Evolutionary conservation across 495 filamentous ascomycete species (phyloP).

Genomic region (Xylaria telfairii): DNA sequence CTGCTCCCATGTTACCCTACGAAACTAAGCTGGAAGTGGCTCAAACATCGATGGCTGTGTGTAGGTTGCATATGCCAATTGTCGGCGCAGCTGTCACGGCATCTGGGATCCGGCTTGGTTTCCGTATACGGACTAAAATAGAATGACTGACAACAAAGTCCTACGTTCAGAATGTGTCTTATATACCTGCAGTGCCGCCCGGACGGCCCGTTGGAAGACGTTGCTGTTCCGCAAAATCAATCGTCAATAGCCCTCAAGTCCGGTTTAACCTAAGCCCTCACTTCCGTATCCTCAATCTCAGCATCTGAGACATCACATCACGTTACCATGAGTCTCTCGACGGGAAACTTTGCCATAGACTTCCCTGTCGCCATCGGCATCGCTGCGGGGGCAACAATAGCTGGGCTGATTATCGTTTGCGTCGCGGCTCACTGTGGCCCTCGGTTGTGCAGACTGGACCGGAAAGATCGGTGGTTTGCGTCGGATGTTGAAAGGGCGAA

Average conservation of each 20-base stretch:
- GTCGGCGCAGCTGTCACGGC: conserved; percentile 9
- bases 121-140: background rate
- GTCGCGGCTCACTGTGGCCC: conserved; percentile 34
- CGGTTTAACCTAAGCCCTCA: background rate
- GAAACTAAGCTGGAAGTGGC: background rate
- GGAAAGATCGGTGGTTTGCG: conserved; percentile 35
- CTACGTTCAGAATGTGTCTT: background rate
- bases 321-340: background rate
- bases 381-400: conserved; percentile 25
- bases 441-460: conserved; percentile 26
- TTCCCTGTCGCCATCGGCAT: conserved; percentile 32
- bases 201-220: background rate
- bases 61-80: background rate
- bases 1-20: background rate
- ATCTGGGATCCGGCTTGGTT: too few species aligned
- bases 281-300: background rate
- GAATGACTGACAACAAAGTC: background rate
- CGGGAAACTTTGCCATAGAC: conserved; percentile 24
- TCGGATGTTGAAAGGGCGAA: conserved; percentile 4
- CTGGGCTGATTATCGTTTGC: conserved; percentile 29
- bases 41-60: background rate
- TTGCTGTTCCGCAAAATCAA: background rate
- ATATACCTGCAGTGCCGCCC: background rate
- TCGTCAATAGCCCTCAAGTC: background rate
- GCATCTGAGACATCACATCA: background rate